Evolutionary conservation across 306 rosid genomes (phyloP), one percentile per base, ranked within the genome.

Genomic region (Macrotyloma uniflorum): DNA sequence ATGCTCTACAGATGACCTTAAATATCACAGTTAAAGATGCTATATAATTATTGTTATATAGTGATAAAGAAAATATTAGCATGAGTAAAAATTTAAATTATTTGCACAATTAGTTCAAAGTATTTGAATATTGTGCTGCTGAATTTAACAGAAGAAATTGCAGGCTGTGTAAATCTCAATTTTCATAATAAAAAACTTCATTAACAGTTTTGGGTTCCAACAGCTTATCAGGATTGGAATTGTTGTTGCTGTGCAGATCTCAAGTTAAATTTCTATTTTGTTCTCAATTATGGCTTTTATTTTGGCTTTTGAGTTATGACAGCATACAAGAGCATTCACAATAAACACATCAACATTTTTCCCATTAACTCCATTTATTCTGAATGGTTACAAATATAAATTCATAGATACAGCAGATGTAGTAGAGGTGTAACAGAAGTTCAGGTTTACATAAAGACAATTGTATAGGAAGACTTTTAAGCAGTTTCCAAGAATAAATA

Each of bases 201-300:
- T 8, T n/a, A 51, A 35, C 15, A 54, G 54, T 33, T 71, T 72
- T 55, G 40, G 72, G 45, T 55, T 83, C 49, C 61, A 72, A 11
- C 23, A 36, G 24, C 35, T 19, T 51, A 63, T 63, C 42, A 73
- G 58, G 42, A 63, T 15, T 65, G 32, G 43, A 57, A 6, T 30
- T 15, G 36, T 24, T 3, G 55, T 30, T 57, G 8, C 40, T 57
- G 33, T 22, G 47, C 13, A 67, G 18, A 54, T 47, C 45, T 8
- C 4, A 43, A 67, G 67, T 72, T 24, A 55, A 2, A 46, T 8
- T 26, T 66, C 15, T 14, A 1, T 32, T 47, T 46, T 28, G 28
- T 36, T 51, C 63, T 68, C 42, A 8, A 19, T 67, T 22, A 28
- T 43, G 18, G 46, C 16, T 20, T 54, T 32, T 33, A 1, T 66